Percentiles rank a stretch among this genome's conserved stretches.
These are phyloP conservation scores for Paspalum notatum DNA, from an alignment of 176 grass and related monocot species.

Conservation along the genomic window DNA sequence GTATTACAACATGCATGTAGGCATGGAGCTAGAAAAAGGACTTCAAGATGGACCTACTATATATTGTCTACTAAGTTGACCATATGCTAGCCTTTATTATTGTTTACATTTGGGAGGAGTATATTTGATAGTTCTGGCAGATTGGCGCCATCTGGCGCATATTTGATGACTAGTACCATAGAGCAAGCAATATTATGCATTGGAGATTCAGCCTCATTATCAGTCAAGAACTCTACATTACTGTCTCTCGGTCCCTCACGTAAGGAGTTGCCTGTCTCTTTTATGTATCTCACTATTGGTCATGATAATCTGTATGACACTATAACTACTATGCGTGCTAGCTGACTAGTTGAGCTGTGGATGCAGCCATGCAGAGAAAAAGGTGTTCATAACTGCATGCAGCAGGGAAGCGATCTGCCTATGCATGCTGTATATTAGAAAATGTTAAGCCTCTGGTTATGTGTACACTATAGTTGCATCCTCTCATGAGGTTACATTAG, in stretches of 20 bases:
- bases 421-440: too few species aligned
- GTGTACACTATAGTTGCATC: too few species aligned
- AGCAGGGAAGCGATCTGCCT: not conserved
- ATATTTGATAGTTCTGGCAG: constrained; percentile 12
- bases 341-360: constrained; percentile 20
- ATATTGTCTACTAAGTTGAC: not conserved
- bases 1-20: too few species aligned
- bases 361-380: not conserved
- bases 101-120: not conserved
- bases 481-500: too few species aligned
- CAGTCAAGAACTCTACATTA: not conserved
- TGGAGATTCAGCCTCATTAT: not conserved
- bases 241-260: not conserved
- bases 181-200: constrained; percentile 15
- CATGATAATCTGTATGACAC: not conserved
- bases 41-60: constrained; percentile 15
- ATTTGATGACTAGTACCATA: not conserved
- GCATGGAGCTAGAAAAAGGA: constrained; percentile 16
- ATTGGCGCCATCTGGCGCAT: not conserved
- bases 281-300: not conserved
- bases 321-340: not conserved
- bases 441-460: too few species aligned
- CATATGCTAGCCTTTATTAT: not conserved
- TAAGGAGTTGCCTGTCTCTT: not conserved
- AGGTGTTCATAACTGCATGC: too few species aligned